A percentile compares a stretch with the other conserved stretches of the same genome.
These are phyloP conservation scores for Solanum piurae DNA, from an alignment of 257 asterid genomes.

Conservation along the genomic window DNA sequence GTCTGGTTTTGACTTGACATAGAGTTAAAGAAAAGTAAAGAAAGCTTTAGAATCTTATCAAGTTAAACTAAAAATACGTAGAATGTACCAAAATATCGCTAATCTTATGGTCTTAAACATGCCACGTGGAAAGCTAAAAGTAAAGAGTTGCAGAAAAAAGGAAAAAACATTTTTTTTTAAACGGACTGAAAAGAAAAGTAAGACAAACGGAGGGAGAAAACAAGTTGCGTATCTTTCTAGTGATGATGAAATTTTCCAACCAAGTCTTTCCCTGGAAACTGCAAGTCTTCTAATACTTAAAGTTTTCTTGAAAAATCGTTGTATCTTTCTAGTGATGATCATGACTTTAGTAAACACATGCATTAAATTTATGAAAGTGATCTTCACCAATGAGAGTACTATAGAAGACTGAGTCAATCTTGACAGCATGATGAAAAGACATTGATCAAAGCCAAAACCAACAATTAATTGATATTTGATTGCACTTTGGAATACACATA, in stretches of 20 bases:
- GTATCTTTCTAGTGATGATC: background rate
- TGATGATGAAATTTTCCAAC: background rate
- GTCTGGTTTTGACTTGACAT: background rate
- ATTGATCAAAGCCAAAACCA: background rate
- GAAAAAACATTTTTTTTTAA: fast-evolving
- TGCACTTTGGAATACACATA: background rate
- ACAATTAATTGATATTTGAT: background rate
- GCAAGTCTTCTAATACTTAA: background rate
- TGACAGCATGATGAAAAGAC: background rate
- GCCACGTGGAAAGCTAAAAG: background rate
- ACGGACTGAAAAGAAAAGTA: background rate
- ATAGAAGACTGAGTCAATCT: background rate
- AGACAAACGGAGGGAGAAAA: background rate
- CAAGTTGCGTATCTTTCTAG: background rate
- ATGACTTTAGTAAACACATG: background rate
- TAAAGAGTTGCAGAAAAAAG: background rate
- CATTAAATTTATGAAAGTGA: background rate
- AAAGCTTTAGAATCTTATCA: background rate
- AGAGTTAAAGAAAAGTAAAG: background rate
- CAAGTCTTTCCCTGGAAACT: background rate
- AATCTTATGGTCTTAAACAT: background rate
- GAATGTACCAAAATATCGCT: background rate
- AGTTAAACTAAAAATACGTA: background rate
- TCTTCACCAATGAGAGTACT: background rate
- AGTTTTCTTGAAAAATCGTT: background rate